Base-by-base conservation (phyloP, 2,329 filamentous ascomycete species). In the Chaetomium strumarium region DNA sequence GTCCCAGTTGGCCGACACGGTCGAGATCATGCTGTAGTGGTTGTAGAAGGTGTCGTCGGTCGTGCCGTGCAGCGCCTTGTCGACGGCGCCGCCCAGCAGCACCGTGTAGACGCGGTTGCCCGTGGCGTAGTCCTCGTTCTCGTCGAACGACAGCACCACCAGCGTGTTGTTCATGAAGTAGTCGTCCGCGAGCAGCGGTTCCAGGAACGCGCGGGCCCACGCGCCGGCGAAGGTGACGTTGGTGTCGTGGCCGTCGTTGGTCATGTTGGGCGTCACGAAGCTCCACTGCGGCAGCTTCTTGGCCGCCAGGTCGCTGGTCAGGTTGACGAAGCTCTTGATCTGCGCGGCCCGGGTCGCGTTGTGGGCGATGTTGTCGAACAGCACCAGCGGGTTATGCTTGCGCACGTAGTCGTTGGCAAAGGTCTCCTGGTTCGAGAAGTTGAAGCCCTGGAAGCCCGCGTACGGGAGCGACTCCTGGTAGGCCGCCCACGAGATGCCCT, bases 381-480 rank as follows among this genome's bases (percentile, higher is more conserved):
- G 73, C 52, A 91, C 72, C 14, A 76, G 70, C 44, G 79, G 73
- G 68, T 59, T 52, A 72, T 93, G 88, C 72, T 93, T 92, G 64
- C 89, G 83, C 8, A 92, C 87, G 65, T 93, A 93, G 70, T 85
- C 81, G 62, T 90, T 87, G 45, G 78, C 76, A 30, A 79, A 78
- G 2, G 78, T 87, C 60, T 80, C 56, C 58, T 81, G 81, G 68
- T 90, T 89, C 51, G 80, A 74, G 66, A 74, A 88, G 0, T 70
- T 72, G 34, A 68, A 67, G 20, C 86, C 87, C 66, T 88, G 77
- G 69, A 81, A 92, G 12, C 88, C 88, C 2, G 80, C 75, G 68
- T 83, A 90, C 2, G 88, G 88, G 75, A 86, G 77, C 63, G 88
- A 84, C 66, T 93, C 88, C 67, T 90, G 80, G 70, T 92, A 93